phyloP scores from a whole-genome alignment of 1,284 basidiomycete genomes.

The Hortiboletus rubellus region DNA sequence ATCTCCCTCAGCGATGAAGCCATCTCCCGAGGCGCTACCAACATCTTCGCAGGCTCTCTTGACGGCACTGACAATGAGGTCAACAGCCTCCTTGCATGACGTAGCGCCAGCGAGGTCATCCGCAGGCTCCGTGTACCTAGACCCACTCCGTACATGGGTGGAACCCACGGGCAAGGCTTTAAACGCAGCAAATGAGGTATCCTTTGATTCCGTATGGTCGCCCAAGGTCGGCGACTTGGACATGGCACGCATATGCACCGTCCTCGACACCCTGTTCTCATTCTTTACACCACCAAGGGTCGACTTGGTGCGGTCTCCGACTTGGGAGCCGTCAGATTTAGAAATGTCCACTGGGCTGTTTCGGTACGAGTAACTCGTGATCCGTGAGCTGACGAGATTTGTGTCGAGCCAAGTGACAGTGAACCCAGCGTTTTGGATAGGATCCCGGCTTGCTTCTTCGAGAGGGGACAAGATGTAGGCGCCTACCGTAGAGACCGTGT shows the following conservation, averaged over 20 bases:
- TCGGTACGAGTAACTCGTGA: slow-evolving; percentile 81
- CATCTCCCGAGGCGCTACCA: slow-evolving; percentile 44
- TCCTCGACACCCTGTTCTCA: slow-evolving; percentile 16
- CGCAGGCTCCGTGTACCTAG: slow-evolving; percentile 56
- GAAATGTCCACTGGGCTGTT: slow-evolving; percentile 53
- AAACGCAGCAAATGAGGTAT: slow-evolving; percentile 65
- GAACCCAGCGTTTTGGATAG: slow-evolving; percentile 85
- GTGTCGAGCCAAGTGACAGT: slow-evolving; percentile 70
- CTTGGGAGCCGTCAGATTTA: slow-evolving; percentile 11
- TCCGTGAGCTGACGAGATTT: slow-evolving; percentile 64
- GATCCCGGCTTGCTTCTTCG: slow-evolving; percentile 86
- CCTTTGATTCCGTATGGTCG: slow-evolving; percentile 28
- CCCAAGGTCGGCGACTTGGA: slow-evolving; percentile 33
- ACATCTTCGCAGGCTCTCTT: slow-evolving; percentile 65
- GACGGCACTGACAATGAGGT: slow-evolving; percentile 72
- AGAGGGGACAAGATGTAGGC: slow-evolving; percentile 89
- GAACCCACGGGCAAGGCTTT: slow-evolving; percentile 74
- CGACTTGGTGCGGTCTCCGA: slow-evolving; percentile 8
- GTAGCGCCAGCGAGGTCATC: slow-evolving; percentile 61
- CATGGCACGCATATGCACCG: slow-evolving; percentile 15
- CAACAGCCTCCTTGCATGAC: slow-evolving; percentile 76
- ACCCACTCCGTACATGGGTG: slow-evolving; percentile 52
- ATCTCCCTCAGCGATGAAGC: slow-evolving; percentile 66
- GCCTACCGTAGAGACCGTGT: slow-evolving; percentile 46
- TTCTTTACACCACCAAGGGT: slow-evolving; percentile 19